Base-by-base conservation (phyloP, 2,329 filamentous ascomycete genomes). In the Xylaria sp. region DNA sequence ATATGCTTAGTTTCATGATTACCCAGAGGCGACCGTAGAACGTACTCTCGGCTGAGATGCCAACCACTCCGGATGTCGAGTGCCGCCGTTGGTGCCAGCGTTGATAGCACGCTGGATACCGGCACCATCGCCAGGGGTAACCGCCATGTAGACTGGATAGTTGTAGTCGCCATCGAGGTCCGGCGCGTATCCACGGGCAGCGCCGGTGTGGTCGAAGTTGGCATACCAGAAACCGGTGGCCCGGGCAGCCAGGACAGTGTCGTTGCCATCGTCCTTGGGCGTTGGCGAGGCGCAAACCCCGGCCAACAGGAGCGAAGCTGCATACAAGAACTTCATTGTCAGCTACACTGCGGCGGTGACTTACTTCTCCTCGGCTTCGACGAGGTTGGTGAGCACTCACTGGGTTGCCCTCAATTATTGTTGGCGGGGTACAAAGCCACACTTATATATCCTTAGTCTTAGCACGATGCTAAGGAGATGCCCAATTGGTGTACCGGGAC, bases 71-170 rank as follows among this genome's bases (percentile, higher is more conserved):
- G 74, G 70, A 41, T 83, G 76, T 10, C 82, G 79, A 12, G 59
- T 75, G 10, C 66, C 75, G 9, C 79, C 79, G 20, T 78, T 77
- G 20, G 77, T 79, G 2, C 76, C 80, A 44, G 76, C 74, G 60
- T 81, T 81, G 72, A 84, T 83, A 44, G 81, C 81, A 5, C 56
- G 68, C 64, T 84, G 81, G 54, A 84, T 82, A 37, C 74, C 76
- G 5, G 73, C 73, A 2, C 74, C 81, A 65, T 83, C 79, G 3
- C 81, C 81, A 0, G 82, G 65, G 5, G 70, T 76, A 2, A 83
- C 82, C 1, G 79, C 74, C 70, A 78, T 80, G 72, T 75, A 83
- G 18, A 84, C 81, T 0, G 77, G 73, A 63, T 84, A 84, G 12
- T 68, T 72, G 61, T 71, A 77, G 68, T 83, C 80, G 23, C 73